Conservation (phyloP, 768 basidiomycete genomes). For the Harrya chromipes region DNA sequence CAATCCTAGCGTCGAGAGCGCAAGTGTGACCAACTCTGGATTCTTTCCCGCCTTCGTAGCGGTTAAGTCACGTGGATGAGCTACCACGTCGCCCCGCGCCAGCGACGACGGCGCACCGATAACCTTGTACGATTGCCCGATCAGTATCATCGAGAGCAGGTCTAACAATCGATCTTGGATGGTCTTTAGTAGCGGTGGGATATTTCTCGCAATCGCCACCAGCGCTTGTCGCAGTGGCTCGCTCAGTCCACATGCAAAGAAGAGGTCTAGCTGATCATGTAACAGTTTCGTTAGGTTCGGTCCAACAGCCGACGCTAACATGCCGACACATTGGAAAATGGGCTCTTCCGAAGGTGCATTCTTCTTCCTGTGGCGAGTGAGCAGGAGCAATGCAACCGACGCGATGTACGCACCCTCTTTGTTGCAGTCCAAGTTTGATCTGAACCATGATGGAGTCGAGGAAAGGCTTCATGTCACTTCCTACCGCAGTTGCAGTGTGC, state of each 20-base stretch:
- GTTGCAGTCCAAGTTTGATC: constrained; percentile 86
- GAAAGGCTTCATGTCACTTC: constrained; percentile 94
- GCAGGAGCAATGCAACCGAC: background rate
- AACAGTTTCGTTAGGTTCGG: constrained; percentile 93
- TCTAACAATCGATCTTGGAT: constrained; percentile 96
- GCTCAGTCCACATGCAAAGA: constrained; percentile 92
- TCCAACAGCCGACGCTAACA: constrained; percentile 93
- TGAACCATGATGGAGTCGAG: constrained; percentile 87
- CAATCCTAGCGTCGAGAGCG: constrained; percentile 79
- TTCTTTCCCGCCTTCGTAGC: constrained; percentile 56
- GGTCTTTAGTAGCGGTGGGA: constrained; percentile 85
- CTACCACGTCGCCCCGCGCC: constrained; percentile 49
- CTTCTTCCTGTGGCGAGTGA: constrained; percentile 54
- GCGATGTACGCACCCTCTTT: constrained; percentile 61
- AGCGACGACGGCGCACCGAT: constrained; percentile 78
- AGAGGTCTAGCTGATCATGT: constrained; percentile 94
- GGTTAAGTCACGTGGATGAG: constrained; percentile 50
- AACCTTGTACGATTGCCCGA: constrained; percentile 82
- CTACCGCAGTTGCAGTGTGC: constrained; percentile 87
- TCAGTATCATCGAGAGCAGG: constrained; percentile 73
- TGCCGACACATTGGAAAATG: constrained; percentile 96
- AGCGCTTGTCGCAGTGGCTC: constrained; percentile 85
- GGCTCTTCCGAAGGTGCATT: constrained; percentile 92
- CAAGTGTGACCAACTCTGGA: constrained; percentile 72
- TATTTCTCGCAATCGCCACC: constrained; percentile 77